phyloP scores from a whole-genome alignment of 805 yeast genomes.

The Zygosaccharomyces rouxii region DNA sequence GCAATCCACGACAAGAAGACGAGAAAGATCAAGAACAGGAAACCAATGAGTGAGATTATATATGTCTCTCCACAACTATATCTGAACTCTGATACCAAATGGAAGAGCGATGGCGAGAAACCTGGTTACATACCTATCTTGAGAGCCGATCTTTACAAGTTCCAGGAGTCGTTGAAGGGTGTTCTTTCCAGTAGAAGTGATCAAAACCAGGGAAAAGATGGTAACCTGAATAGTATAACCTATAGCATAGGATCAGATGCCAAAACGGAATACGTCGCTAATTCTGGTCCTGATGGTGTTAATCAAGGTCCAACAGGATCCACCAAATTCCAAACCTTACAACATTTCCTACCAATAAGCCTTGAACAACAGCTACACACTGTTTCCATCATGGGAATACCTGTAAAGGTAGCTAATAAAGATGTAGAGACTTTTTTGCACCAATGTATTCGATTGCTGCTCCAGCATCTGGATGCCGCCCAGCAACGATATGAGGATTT shows the following conservation, averaged over 20 bases:
- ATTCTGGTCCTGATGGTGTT: not conserved
- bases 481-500: slow-evolving; percentile 1
- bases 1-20: not conserved
- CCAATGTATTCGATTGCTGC: slow-evolving; percentile 1
- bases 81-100: slow-evolving; percentile 16
- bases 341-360: slow-evolving; percentile 28
- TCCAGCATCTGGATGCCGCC: slow-evolving; percentile 3
- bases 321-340: slow-evolving; percentile 16
- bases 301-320: not conserved
- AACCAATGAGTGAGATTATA: slow-evolving; percentile 22
- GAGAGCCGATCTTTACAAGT: slow-evolving; percentile 22
- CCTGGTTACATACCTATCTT: slow-evolving; percentile 29
- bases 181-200: not conserved
- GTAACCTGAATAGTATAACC: not conserved
- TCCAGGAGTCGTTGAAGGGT: slow-evolving; percentile 14
- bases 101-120: slow-evolving; percentile 24
- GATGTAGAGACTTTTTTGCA: slow-evolving; percentile 15
- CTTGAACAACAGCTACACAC: slow-evolving; percentile 27
- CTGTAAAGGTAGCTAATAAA: slow-evolving; percentile 11
- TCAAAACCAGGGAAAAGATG: not conserved
- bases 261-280: not conserved
- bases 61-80: slow-evolving; percentile 30
- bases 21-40: not conserved
- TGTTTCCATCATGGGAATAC: slow-evolving; percentile 20
- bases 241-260: not conserved